Base-by-base conservation (phyloP, 2,329 filamentous ascomycete species). In the Colletotrichum eleusines region DNA sequence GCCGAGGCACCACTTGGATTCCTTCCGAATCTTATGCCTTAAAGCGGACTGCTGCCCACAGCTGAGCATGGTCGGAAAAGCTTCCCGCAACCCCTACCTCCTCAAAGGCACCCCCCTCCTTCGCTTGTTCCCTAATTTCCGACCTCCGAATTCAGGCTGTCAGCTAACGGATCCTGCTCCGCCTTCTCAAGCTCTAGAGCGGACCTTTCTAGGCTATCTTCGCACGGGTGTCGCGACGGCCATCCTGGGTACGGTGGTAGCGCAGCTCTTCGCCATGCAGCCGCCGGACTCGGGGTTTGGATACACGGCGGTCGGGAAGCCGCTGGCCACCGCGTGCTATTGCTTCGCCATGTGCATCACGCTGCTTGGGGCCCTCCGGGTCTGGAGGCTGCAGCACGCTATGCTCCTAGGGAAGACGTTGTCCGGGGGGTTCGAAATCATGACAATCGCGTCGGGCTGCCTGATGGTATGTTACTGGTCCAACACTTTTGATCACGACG, bases 161-260 rank as follows among this genome's bases (percentile, higher is more conserved):
- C 68, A 70, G 48, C 72, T 67, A 33, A 70, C 68, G 64, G 55
- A 51, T 40, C 61, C 59, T 64, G 69, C 65, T 38, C 57, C 57
- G 31, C 31, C 40, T 3, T 5, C 23, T 20, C 60, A 75, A 94
- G 92, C 92, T 46, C 86, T 94, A 65, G 91, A 94, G 80, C 85
- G 92, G 67, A 94, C 92, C 23, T 94, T 91, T 76, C 87, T 94
- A 23, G 90, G 87, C 38, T 94, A 94, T 78, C 84, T 94, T 38
- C 88, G 92, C 26, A 94, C 91, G 1, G 92, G 90, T 0, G 80
- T 92, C 46, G 85, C 87, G n/a, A 83, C 94, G 48, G 89, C 91
- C 18, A 90, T 93, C 81, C 81, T 90, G 26, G 91, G 91, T 23
- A 87, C 91, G 3, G 75, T 89, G 3, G 85, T 91, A 35, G 89